Evolutionary conservation across 768 basidiomycete species (phyloP).

Genomic region (Suillus clintonianus): DNA sequence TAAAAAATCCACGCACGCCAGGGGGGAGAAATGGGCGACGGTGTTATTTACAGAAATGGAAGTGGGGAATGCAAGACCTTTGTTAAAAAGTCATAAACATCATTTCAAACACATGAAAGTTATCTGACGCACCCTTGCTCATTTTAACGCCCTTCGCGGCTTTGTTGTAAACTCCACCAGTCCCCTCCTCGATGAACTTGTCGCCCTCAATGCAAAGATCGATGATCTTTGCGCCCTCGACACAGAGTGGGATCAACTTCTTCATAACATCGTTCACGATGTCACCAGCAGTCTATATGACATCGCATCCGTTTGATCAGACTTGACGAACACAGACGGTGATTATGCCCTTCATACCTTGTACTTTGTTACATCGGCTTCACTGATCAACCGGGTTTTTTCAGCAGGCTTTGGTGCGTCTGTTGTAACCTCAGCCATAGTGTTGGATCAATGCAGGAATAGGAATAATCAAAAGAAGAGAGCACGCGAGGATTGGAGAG

Average conservation of each 20-base stretch:
- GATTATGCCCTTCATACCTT: conserved; percentile 51
- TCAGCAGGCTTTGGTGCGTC: conserved; percentile 41
- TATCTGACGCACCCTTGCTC: conserved; percentile 65
- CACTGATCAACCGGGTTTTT: conserved; percentile 56
- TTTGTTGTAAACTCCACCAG: conserved; percentile 88
- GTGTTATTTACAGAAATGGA: conserved; percentile 92
- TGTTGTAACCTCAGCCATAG: conserved; percentile 67
- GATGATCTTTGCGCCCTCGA: conserved; percentile 85
- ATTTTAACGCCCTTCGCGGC: conserved; percentile 85
- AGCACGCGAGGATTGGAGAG: conserved; percentile 7
- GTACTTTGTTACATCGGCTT: conserved; percentile 84
- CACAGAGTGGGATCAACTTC: conserved; percentile 72
- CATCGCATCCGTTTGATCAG: background rate
- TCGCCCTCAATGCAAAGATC: conserved; percentile 94
- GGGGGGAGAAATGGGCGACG: conserved; percentile 96
- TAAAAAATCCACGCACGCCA: conserved; percentile 59
- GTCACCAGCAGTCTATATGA: conserved; percentile 78
- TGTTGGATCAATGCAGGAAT: conserved; percentile 7
- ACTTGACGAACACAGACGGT: background rate
- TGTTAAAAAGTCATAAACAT: background rate
- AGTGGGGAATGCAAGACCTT: conserved; percentile 94
- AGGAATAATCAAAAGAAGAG: conserved; percentile 5
- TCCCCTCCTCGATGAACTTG: conserved; percentile 87
- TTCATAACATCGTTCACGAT: conserved; percentile 85
- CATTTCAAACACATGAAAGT: background rate